Percentiles rank a stretch among this genome's conserved stretches.
Conservation (phyloP, 495 filamentous ascomycete species). For the Aspergillus ostianus region DNA sequence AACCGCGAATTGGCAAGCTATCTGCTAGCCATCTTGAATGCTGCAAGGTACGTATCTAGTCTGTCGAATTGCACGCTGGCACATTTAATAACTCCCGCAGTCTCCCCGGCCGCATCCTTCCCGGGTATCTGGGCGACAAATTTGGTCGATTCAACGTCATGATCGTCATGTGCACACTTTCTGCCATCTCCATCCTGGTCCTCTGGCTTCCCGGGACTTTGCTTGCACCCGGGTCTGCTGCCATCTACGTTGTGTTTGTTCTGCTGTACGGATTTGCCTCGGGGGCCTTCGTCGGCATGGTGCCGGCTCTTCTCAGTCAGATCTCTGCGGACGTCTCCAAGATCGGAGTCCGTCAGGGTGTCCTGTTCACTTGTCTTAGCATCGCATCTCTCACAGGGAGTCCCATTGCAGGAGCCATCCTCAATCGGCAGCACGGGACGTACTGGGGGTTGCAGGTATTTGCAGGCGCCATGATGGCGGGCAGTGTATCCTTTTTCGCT, state of each 20-base stretch:
- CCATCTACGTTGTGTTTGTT: constrained; percentile 27
- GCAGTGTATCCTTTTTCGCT: constrained; percentile 13
- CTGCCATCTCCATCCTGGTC: constrained; percentile 26
- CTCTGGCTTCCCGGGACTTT: constrained; percentile 28
- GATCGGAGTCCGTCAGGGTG: constrained; percentile 21
- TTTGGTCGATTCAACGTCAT: constrained; percentile 21
- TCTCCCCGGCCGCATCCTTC: constrained; percentile 53
- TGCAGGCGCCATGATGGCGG: constrained; percentile 16
- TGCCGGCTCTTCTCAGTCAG: constrained; percentile 24
- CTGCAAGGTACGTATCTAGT: constrained; percentile 12
- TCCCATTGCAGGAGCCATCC: constrained; percentile 58
- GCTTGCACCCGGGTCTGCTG: constrained; percentile 12
- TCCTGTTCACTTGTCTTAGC: constrained; percentile 38
- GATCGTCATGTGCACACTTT: constrained; percentile 23
- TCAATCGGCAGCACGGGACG: constrained; percentile 10
- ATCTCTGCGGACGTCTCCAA: constrained; percentile 25
- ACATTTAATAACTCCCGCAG: not conserved
- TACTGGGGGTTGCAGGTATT: constrained; percentile 19
- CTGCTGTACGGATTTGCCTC: constrained; percentile 30
- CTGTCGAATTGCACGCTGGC: not conserved
- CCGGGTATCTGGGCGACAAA: constrained; percentile 52
- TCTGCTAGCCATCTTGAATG: constrained; percentile 16
- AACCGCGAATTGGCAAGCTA: constrained; percentile 13
- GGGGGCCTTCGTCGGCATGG: constrained; percentile 31
- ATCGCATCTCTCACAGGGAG: constrained; percentile 52